Evolutionary conservation across 192 early-diverging fungal species (phyloP).

Genomic region (Chytriomyces confervae): DNA sequence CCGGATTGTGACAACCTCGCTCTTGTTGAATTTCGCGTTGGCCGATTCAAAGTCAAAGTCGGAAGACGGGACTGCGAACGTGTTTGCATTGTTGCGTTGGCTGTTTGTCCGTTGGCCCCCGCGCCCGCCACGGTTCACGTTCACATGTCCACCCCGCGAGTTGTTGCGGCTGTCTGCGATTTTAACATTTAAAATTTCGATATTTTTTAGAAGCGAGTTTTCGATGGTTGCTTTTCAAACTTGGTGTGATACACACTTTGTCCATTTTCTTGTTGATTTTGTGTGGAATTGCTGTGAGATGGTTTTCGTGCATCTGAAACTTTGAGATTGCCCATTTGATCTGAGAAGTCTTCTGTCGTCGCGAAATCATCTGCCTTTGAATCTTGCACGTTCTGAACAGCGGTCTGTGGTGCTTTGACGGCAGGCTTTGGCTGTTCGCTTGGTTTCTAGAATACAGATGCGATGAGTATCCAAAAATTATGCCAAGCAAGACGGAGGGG

Average conservation of each 20-base stretch:
- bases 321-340: constrained; percentile 3
- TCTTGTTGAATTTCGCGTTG: constrained; percentile 94
- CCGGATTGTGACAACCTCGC: constrained; percentile 22
- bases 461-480: too few species aligned
- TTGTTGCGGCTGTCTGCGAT: constrained; percentile 24
- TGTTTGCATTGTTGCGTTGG: constrained; percentile 36
- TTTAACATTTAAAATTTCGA: constrained; percentile 8
- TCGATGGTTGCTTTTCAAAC: too few species aligned
- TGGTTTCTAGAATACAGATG: too few species aligned
- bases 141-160: not conserved
- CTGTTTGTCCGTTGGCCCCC: constrained; percentile 44
- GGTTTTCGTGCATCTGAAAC: not conserved
- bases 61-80: constrained; percentile 69
- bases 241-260: too few species aligned
- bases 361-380: too few species aligned
- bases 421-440: too few species aligned
- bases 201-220: not conserved
- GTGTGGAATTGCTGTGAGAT: not conserved
- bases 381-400: too few species aligned
- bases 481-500: too few species aligned
- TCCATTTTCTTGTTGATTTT: too few species aligned
- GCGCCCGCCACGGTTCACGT: constrained; percentile 45
- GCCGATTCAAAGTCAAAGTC: constrained; percentile 96
- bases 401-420: too few species aligned
- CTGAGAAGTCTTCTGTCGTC: not conserved